A percentile compares a stretch with the other conserved stretches of the same genome.
These are phyloP conservation scores for Clitopilus hobsonii DNA, from an alignment of 768 basidiomycete species.

Conservation along the genomic window DNA sequence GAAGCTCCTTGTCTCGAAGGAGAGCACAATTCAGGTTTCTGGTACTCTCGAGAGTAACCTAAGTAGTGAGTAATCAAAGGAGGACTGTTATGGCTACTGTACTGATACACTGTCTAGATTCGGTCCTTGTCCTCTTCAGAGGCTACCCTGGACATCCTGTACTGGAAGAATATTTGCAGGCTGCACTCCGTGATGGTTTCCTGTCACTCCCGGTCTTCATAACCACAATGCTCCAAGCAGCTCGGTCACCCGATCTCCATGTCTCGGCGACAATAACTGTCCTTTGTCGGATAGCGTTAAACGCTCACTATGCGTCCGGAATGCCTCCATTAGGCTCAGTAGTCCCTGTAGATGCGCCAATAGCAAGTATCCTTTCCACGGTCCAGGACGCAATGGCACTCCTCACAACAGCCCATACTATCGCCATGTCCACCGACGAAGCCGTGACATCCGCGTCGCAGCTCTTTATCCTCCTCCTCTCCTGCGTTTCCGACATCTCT, in stretches of 20 bases:
- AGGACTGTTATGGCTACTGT: background rate
- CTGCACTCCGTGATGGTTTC: conserved; percentile 50
- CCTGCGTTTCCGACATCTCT: conserved; percentile 55
- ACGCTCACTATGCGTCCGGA: conserved; percentile 58
- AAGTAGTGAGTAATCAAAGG: conserved; percentile 46
- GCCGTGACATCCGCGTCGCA: conserved; percentile 58
- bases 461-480: conserved; percentile 56
- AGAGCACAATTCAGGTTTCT: conserved; percentile 29
- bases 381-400: conserved; percentile 60
- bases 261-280: conserved; percentile 62
- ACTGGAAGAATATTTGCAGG: conserved; percentile 61
- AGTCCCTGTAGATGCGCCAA: conserved; percentile 44
- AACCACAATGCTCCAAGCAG: conserved; percentile 61
- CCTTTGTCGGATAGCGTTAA: conserved; percentile 62
- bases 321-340: conserved; percentile 50
- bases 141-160: conserved; percentile 67
- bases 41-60: conserved; percentile 49
- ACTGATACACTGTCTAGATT: conserved; percentile 38
- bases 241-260: conserved; percentile 60
- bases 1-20: conserved; percentile 54
- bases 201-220: conserved; percentile 59
- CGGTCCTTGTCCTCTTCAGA: conserved; percentile 62
- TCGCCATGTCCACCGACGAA: conserved; percentile 51
- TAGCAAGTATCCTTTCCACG: conserved; percentile 44
- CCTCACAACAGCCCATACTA: conserved; percentile 50